phyloP scores from a whole-genome alignment of 2,329 filamentous ascomycete genomes.

The Cryphonectria japonica region DNA sequence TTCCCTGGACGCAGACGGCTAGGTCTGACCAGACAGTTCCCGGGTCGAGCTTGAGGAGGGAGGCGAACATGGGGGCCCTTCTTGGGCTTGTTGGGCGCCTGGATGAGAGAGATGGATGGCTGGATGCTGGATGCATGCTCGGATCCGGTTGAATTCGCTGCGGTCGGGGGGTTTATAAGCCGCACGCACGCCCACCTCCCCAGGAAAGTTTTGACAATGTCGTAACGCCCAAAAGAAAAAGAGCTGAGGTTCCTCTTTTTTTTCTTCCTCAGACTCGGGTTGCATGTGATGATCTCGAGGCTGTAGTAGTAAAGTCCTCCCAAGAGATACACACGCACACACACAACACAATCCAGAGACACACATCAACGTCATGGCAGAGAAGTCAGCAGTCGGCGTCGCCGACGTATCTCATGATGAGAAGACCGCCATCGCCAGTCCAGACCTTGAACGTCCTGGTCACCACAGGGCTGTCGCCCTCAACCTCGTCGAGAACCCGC shows the following conservation, averaged over 20 bases:
- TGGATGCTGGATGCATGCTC: neutral
- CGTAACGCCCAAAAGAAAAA: neutral
- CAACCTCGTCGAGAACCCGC: constrained; percentile 41
- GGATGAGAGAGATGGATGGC: no score
- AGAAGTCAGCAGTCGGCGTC: constrained; percentile 3
- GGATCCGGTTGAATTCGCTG: constrained; percentile 1
- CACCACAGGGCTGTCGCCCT: constrained; percentile 35
- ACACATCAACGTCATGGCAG: neutral
- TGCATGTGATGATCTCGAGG: neutral
- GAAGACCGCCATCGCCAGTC: neutral
- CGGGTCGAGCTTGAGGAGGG: neutral
- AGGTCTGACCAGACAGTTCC: constrained; percentile 4
- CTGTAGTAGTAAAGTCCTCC: neutral
- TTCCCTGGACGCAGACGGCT: neutral
- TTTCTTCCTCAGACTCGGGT: neutral
- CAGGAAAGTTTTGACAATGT: neutral
- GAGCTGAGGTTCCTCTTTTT: neutral
- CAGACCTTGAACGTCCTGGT: constrained; percentile 19
- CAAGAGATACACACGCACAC: neutral
- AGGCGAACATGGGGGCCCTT: neutral
- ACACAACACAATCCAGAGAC: neutral
- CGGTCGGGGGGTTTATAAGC: constrained; percentile 7
- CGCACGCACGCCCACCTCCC: neutral
- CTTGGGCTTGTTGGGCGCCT: no score
- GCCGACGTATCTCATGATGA: constrained; percentile 16